phyloP scores from a whole-genome alignment of 257 asterid genomes.

The Fraxinus excelsior region DNA sequence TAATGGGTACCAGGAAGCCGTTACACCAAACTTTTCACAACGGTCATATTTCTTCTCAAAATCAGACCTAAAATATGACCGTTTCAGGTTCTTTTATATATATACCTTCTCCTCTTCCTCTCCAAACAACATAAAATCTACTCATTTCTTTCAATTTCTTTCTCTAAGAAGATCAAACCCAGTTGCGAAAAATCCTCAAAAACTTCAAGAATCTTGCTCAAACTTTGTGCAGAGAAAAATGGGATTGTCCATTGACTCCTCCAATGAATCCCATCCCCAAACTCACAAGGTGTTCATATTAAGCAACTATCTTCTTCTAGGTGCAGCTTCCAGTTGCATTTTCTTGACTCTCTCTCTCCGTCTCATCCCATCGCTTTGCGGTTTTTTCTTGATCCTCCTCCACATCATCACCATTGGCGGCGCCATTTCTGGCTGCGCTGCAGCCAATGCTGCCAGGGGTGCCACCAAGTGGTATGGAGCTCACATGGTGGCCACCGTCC shows the following conservation, averaged over 20 bases:
- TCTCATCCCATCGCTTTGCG: conserved; percentile 43
- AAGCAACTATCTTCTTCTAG: conserved; percentile 42
- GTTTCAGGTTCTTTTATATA: conserved; percentile 24
- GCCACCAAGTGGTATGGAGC: conserved; percentile 78
- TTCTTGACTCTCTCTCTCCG: conserved; percentile 53
- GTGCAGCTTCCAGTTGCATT: conserved; percentile 49
- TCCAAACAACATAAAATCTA: not conserved
- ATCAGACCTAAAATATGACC: conserved; percentile 28
- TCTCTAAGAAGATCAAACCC: not conserved
- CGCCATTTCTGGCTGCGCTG: conserved; percentile 59
- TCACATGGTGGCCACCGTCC: conserved; percentile 85
- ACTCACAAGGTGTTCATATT: conserved; percentile 40
- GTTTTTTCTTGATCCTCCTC: conserved; percentile 49
- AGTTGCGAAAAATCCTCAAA: not conserved
- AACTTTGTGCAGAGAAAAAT: not conserved
- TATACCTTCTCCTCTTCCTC: conserved; percentile 3
- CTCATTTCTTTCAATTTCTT: not conserved
- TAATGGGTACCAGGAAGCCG: conserved; percentile 23
- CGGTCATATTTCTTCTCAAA: conserved; percentile 38
- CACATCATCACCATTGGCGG: conserved; percentile 48
- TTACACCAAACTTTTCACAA: conserved; percentile 25
- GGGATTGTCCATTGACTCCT: not conserved
- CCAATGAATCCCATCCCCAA: conserved; percentile 23
- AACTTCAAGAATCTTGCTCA: not conserved
- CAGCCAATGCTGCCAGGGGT: conserved; percentile 46